Conservation (phyloP, 202 grass and related monocot species). For the Setaria italica region DNA sequence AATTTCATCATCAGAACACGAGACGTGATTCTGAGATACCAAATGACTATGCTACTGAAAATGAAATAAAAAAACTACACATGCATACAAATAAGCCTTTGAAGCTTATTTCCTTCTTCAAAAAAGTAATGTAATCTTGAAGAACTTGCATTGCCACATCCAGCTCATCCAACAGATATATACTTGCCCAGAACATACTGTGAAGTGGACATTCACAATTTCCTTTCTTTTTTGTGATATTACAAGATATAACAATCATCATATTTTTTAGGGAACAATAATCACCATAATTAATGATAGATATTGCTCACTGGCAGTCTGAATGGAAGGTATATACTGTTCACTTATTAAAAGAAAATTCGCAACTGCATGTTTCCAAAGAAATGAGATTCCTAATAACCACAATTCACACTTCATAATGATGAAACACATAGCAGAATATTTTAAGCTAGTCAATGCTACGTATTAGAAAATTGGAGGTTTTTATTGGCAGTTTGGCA, state of each 20-base stretch:
- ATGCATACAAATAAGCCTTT: not conserved
- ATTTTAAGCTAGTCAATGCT: constrained; percentile 9
- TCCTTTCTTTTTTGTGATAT: not conserved
- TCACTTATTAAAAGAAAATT: constrained; percentile 1
- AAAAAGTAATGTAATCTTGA: not conserved
- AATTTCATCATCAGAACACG: constrained; percentile 33
- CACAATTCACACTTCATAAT: not conserved
- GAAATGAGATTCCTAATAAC: constrained; percentile 3
- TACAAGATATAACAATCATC: not conserved
- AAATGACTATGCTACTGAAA: constrained; percentile 21
- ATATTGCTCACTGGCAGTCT: not conserved
- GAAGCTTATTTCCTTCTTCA: not conserved
- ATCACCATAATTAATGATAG: not conserved
- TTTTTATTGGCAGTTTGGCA: constrained; percentile 25
- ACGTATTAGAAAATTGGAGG: constrained; percentile 27
- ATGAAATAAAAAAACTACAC: not conserved
- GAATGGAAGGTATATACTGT: constrained; percentile 25
- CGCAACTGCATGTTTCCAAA: not conserved
- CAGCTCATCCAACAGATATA: constrained; percentile 17
- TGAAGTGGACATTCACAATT: not conserved
- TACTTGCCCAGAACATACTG: not conserved
- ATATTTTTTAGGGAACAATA: not conserved
- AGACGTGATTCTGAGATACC: constrained; percentile 3
- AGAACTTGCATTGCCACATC: not conserved
- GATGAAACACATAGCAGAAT: constrained; percentile 8